Conservation (phyloP, 768 basidiomycete species). For the Cyclocybe cylindracea region DNA sequence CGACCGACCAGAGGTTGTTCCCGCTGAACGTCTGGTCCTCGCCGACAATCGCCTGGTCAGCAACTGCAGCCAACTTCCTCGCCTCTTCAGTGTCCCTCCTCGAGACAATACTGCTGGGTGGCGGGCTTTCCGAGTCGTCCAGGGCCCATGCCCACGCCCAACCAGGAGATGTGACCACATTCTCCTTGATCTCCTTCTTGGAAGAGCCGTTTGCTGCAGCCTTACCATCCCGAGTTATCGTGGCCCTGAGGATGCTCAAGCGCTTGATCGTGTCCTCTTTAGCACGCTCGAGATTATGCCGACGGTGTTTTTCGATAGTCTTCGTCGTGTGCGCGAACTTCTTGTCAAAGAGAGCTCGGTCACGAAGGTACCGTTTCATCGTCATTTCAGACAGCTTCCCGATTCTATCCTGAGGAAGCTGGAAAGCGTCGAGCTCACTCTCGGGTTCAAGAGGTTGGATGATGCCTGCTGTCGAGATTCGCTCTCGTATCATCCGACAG, state of each 20-base stretch:
- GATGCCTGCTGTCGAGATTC: slow-evolving; percentile 81
- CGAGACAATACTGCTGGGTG: slow-evolving; percentile 90
- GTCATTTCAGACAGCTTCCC: slow-evolving; percentile 77
- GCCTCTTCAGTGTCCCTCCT: slow-evolving; percentile 86
- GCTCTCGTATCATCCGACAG: slow-evolving; percentile 85
- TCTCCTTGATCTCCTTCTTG: slow-evolving; percentile 30
- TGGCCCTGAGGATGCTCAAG: slow-evolving; percentile 49
- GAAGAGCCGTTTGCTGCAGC: neutral
- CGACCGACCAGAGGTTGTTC: slow-evolving; percentile 72
- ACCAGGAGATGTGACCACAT: slow-evolving; percentile 44
- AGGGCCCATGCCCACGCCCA: slow-evolving; percentile 89
- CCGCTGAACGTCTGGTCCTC: slow-evolving; percentile 59
- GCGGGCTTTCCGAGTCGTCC: slow-evolving; percentile 78
- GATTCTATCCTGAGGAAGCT: slow-evolving; percentile 63
- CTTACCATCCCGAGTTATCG: slow-evolving; percentile 26
- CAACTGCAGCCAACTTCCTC: slow-evolving; percentile 66
- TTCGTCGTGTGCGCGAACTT: slow-evolving; percentile 63
- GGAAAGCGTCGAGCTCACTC: slow-evolving; percentile 63
- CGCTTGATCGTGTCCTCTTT: slow-evolving; percentile 61
- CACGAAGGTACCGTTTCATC: slow-evolving; percentile 75
- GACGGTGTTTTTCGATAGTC: slow-evolving; percentile 66
- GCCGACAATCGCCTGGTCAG: slow-evolving; percentile 65
- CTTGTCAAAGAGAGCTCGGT: slow-evolving; percentile 58
- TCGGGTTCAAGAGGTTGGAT: slow-evolving; percentile 81
- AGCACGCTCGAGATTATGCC: slow-evolving; percentile 62